Conservation (phyloP, 83 land plant species). For the Thuja plicata region DNA sequence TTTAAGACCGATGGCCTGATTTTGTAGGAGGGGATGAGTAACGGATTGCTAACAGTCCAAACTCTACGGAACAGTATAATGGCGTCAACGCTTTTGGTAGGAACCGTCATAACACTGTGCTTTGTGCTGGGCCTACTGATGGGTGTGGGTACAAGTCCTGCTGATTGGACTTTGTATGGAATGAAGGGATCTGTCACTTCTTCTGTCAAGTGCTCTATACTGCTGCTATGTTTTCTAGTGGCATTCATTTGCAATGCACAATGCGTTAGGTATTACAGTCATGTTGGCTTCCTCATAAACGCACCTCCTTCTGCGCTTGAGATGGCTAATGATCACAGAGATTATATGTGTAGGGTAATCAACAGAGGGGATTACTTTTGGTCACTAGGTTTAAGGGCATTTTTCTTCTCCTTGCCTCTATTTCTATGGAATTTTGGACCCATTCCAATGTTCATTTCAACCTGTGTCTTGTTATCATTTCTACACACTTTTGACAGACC, state of each 20-base stretch:
- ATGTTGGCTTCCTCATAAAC: conserved; percentile 26
- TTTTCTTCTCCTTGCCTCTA: conserved; percentile 66
- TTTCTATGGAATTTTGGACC: no score
- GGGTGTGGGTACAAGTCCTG: conserved; percentile 2
- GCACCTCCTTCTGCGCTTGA: background rate
- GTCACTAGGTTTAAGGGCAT: conserved; percentile 63
- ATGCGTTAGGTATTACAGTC: conserved; percentile 29
- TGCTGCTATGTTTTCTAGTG: conserved; percentile 24
- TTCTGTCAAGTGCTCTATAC: conserved; percentile 17
- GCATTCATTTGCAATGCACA: conserved; percentile 31
- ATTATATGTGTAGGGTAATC: conserved; percentile 41
- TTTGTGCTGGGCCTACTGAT: conserved; percentile 39
- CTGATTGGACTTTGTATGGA: background rate
- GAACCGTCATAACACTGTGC: conserved; percentile 51
- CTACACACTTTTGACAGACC: no score
- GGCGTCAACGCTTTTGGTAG: conserved; percentile 60
- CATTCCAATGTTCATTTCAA: no score
- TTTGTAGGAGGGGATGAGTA: conserved; percentile 64
- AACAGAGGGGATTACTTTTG: conserved; percentile 63
- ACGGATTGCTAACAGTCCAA: conserved; percentile 62
- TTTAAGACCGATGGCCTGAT: no score
- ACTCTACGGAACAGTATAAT: conserved; percentile 64
- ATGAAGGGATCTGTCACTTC: background rate
- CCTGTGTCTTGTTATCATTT: no score
- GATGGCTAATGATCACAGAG: background rate